phyloP scores from a whole-genome alignment of 331 rosid species.

The Quercus lobata region DNA sequence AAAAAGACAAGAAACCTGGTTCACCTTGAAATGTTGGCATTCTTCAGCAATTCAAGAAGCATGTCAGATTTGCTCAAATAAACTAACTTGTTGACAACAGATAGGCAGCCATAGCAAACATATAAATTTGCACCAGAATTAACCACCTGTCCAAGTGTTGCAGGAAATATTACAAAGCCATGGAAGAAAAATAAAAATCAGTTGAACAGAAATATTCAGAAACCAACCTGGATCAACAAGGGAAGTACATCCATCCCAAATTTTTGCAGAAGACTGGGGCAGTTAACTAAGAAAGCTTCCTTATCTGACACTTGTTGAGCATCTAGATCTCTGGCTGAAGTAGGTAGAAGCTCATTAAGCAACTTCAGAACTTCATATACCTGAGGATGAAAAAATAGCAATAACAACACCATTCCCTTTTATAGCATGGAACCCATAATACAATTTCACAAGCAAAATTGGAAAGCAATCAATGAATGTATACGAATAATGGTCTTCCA shows the following conservation, averaged over 20 bases:
- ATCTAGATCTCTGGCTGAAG: conserved; percentile 48
- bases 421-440: not conserved
- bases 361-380: conserved; percentile 80
- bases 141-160: conserved; percentile 53
- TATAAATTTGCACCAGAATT: conserved; percentile 90
- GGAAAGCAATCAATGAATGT: not conserved
- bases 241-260: conserved; percentile 79
- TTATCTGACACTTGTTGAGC: conserved; percentile 47
- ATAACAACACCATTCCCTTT: not conserved
- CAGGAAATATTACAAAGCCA: conserved; percentile 21
- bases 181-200: not conserved
- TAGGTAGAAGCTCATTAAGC: conserved; percentile 86
- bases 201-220: conserved; percentile 13
- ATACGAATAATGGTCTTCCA: not conserved
- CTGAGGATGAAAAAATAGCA: conserved; percentile 34
- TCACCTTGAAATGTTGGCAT: conserved; percentile 85
- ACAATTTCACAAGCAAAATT: conserved; percentile 4
- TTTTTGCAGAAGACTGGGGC: conserved; percentile 62
- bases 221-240: conserved; percentile 76
- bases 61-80: conserved; percentile 66
- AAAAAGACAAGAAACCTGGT: conserved; percentile 17
- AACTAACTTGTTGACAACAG: conserved; percentile 69
- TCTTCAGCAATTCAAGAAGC: conserved; percentile 73
- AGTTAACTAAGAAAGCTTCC: conserved; percentile 55
- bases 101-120: conserved; percentile 85